phyloP scores from a whole-genome alignment of 495 filamentous ascomycete genomes.

The Alectoria sarmentosa region DNA sequence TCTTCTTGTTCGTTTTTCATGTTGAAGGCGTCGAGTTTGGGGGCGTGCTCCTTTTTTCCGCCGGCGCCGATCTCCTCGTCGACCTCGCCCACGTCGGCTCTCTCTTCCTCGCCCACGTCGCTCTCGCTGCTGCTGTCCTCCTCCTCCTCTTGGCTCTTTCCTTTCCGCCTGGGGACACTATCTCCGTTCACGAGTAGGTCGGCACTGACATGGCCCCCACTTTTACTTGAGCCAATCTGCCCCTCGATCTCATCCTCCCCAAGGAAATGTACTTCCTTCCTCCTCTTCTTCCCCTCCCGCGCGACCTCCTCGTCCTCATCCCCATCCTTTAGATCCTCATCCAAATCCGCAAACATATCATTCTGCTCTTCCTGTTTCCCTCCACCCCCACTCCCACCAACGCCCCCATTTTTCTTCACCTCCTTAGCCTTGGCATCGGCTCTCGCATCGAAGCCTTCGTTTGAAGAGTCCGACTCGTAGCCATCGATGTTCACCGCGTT shows the following conservation, averaged over 20 bases:
- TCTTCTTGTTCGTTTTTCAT: constrained; percentile 88
- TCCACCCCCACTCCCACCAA: constrained; percentile 20
- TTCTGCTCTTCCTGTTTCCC: constrained; percentile 59
- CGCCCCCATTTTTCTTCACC: constrained; percentile 38
- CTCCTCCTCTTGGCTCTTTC: constrained; percentile 27
- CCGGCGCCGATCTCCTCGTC: constrained; percentile 88
- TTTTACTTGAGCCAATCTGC: constrained; percentile 66
- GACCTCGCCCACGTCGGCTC: constrained; percentile 59
- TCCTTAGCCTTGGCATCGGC: constrained; percentile 52
- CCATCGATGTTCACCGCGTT: constrained; percentile 93
- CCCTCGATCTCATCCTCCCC: constrained; percentile 74
- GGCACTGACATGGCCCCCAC: constrained; percentile 58
- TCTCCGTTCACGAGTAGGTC: constrained; percentile 39
- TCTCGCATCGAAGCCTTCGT: constrained; percentile 75
- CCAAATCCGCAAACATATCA: constrained; percentile 86
- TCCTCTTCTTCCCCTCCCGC: constrained; percentile 51
- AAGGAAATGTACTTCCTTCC: constrained; percentile 73
- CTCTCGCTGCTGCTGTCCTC: constrained; percentile 50
- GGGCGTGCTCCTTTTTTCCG: constrained; percentile 85
- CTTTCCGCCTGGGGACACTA: constrained; percentile 36
- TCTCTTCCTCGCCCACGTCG: constrained; percentile 65
- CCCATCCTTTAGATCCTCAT: constrained; percentile 52
- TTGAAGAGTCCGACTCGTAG: constrained; percentile 91
- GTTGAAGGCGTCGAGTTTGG: constrained; percentile 95
- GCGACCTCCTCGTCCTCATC: constrained; percentile 44